Evolutionary conservation across 768 basidiomycete species (phyloP).

Genomic region (Hemileccinum rubropunctum): DNA sequence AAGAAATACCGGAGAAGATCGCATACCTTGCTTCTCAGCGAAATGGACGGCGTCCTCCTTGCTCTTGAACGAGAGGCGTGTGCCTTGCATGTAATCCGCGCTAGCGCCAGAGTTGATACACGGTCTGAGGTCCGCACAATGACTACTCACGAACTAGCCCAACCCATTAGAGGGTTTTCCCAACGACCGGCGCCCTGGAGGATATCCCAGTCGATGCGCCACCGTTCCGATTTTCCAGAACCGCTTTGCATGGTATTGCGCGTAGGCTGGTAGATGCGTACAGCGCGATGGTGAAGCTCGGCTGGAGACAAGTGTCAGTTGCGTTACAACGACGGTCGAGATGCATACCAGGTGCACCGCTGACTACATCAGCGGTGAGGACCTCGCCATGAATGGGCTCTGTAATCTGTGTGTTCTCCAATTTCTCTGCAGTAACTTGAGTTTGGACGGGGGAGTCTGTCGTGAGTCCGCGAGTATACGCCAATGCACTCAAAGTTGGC

Average conservation of each 20-base stretch:
- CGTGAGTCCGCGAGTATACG: constrained; percentile 18
- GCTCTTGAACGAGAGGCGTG: constrained; percentile 74
- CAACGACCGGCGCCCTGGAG: constrained; percentile 88
- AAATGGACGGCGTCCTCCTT: constrained; percentile 93
- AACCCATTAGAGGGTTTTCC: constrained; percentile 99
- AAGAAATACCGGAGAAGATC: neutral
- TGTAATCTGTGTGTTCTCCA: constrained; percentile 36
- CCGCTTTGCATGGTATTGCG: constrained; percentile 96
- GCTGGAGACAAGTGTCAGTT: constrained; percentile 37
- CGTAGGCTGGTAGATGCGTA: constrained; percentile 91
- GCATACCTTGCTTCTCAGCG: constrained; percentile 91
- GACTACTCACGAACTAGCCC: constrained; percentile 82
- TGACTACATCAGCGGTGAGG: constrained; percentile 76
- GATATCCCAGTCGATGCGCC: constrained; percentile 94
- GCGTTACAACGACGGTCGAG: neutral
- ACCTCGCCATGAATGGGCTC: constrained; percentile 55
- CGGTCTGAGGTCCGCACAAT: neutral
- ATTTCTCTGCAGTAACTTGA: constrained; percentile 16
- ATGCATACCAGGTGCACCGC: constrained; percentile 77
- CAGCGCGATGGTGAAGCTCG: constrained; percentile 81
- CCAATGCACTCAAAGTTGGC: constrained; percentile 14
- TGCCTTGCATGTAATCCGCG: constrained; percentile 96
- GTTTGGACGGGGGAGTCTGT: constrained; percentile 22
- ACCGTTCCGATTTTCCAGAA: constrained; percentile 77
- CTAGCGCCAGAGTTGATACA: constrained; percentile 35